These are phyloP conservation scores for Boechera divaricarpa DNA, from an alignment of 345 rosid genomes.

Conservation along the genomic window DNA sequence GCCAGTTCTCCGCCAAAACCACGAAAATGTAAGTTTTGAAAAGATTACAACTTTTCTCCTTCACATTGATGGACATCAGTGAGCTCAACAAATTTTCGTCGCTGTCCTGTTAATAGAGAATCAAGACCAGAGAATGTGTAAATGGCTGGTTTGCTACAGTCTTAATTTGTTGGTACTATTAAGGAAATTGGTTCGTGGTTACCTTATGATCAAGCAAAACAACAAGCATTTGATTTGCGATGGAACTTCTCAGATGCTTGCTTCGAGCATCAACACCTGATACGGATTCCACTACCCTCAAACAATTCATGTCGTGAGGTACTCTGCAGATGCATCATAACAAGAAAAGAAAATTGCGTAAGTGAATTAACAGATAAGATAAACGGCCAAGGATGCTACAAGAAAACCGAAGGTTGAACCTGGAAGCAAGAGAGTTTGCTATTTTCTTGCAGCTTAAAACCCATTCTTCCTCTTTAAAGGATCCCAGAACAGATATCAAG, in stretches of 20 bases:
- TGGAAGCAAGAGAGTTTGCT: conserved; percentile 69
- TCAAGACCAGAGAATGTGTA: conserved; percentile 25
- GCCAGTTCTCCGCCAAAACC: conserved; percentile 79
- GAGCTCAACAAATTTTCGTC: conserved; percentile 64
- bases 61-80: conserved; percentile 64
- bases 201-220: conserved; percentile 68
- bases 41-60: conserved; percentile 65
- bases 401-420: conserved; percentile 47
- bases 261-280: conserved; percentile 59
- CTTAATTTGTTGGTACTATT: not conserved
- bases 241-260: conserved; percentile 66
- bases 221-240: conserved; percentile 65
- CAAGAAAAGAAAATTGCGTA: conserved; percentile 20
- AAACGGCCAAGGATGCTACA: conserved; percentile 19
- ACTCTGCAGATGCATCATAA: conserved; percentile 55
- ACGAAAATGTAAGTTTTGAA: conserved; percentile 66
- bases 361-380: not conserved
- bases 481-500: conserved; percentile 56
- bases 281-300: conserved; percentile 74
- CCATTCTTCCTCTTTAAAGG: conserved; percentile 85
- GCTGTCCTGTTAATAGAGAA: conserved; percentile 49
- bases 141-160: not conserved
- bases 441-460: conserved; percentile 59
- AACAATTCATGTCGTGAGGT: conserved; percentile 78
- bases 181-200: conserved; percentile 1